Percentiles rank a stretch among this genome's conserved stretches.
Conservation (phyloP, 495 filamentous ascomycete genomes). For the Xylona heveae region DNA sequence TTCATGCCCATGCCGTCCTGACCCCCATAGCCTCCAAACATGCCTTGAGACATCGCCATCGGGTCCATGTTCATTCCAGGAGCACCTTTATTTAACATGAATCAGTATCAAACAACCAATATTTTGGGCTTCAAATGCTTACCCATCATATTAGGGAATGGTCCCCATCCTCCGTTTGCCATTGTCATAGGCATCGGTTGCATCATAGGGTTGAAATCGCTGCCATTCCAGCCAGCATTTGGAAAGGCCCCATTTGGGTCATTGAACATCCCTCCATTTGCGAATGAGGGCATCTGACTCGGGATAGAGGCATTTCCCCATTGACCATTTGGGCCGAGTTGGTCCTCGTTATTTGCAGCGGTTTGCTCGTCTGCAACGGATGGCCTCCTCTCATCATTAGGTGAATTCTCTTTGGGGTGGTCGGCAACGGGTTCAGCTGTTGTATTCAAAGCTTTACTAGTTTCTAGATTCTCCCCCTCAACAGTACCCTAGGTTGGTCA, state of each 20-base stretch:
- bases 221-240: constrained; percentile 42
- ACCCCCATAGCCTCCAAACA: constrained; percentile 61
- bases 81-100: constrained; percentile 31
- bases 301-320: too few relatives aligned
- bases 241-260: constrained; percentile 31
- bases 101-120: constrained; percentile 10
- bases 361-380: too few relatives aligned
- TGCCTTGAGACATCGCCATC: constrained; percentile 67
- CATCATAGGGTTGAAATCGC: constrained; percentile 54
- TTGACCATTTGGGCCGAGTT: too few relatives aligned
- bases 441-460: too few relatives aligned
- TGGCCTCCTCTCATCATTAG: too few relatives aligned
- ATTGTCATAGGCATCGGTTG: constrained; percentile 54
- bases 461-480: constrained; percentile 5
- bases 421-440: too few relatives aligned
- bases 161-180: constrained; percentile 34
- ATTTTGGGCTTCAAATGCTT: constrained; percentile 16
- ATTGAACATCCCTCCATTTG: constrained; percentile 24
- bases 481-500: constrained; percentile 1
- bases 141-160: constrained; percentile 75
- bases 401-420: too few relatives aligned
- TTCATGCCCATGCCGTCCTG: constrained; percentile 69
- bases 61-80: constrained; percentile 71
- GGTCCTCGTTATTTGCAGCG: too few relatives aligned
- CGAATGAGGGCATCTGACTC: constrained; percentile 13